Conservation (phyloP, 305 asterid genomes). For the Fraxinus greggii region DNA sequence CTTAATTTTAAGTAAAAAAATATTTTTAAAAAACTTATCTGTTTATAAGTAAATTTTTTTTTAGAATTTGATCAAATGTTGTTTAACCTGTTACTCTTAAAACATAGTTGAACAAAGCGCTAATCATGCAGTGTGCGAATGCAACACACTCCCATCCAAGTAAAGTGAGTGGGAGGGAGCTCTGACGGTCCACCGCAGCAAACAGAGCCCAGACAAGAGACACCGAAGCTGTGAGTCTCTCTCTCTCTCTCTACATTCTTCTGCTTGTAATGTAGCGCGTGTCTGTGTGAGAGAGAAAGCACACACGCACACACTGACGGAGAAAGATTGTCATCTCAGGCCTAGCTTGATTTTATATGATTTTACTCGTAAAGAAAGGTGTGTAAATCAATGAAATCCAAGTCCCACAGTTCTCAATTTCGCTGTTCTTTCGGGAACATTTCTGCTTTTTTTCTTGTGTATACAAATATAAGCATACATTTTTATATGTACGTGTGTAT, state of each 20-base stretch:
- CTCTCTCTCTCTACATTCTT: neutral
- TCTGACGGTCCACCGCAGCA: neutral
- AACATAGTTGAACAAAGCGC: neutral
- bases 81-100: neutral
- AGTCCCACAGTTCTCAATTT: constrained; percentile 17
- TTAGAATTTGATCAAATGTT: too few relatives aligned
- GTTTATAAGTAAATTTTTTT: too few relatives aligned
- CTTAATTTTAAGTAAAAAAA: too few relatives aligned
- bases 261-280: neutral
- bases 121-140: neutral
- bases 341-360: neutral
- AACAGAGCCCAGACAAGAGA: neutral
- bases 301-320: neutral
- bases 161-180: neutral
- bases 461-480: neutral
- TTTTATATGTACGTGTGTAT: neutral
- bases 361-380: constrained; percentile 21
- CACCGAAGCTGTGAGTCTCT: neutral
- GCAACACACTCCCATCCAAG: too few relatives aligned
- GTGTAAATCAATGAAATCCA: constrained; percentile 18
- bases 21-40: too few relatives aligned
- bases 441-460: neutral
- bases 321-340: neutral
- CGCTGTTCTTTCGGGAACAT: neutral
- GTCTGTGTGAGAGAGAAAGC: neutral